Conservation (phyloP, 2,329 filamentous ascomycete genomes). For the Alternaria incomplexa region DNA sequence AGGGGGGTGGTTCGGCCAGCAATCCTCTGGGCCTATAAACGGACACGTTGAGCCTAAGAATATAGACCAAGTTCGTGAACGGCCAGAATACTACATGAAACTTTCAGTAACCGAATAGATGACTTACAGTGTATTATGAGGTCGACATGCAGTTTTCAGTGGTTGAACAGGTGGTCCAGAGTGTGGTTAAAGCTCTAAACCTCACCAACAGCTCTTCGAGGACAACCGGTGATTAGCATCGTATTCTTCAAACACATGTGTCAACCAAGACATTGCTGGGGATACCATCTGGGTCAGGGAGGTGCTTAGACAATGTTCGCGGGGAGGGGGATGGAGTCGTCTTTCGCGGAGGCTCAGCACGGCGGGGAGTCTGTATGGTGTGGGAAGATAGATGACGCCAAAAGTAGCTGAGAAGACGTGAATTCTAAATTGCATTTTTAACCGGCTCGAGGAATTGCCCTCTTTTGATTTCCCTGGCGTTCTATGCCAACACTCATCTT, state of each 20-base stretch:
- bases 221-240: neutral
- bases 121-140: neutral
- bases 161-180: neutral
- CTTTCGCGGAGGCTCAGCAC: no score
- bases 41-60: neutral
- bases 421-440: neutral
- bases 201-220: neutral
- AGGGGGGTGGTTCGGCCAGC: slow-evolving; percentile 43
- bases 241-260: neutral
- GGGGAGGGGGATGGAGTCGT: no score
- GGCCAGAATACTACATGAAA: neutral
- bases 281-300: neutral
- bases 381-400: neutral
- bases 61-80: neutral
- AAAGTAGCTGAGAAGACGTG: neutral
- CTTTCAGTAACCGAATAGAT: neutral
- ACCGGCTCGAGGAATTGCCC: neutral
- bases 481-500: neutral
- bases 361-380: neutral
- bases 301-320: no score
- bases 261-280: neutral
- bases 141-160: neutral
- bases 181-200: neutral
- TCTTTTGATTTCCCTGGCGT: neutral
- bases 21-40: slow-evolving; percentile 53